Percentiles rank a stretch among this genome's conserved stretches.
Conservation (phyloP, 2,329 filamentous ascomycete species). For the Ascochyta viciae-villosae region DNA sequence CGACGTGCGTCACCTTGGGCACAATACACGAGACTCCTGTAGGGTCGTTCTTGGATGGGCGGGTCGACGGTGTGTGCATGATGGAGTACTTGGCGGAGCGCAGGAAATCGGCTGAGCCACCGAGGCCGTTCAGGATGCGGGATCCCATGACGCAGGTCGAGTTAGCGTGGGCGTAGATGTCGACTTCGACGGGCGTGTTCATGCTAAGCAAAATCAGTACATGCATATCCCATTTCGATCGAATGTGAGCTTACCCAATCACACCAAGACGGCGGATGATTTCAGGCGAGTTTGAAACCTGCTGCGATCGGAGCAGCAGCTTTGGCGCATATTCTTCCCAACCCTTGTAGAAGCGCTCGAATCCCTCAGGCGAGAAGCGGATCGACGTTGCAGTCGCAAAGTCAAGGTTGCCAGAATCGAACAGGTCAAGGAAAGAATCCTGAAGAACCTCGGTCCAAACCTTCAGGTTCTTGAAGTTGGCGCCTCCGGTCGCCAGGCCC, state of each 20-base stretch:
- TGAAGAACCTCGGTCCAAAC: conserved; percentile 95
- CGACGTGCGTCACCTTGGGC: conserved; percentile 91
- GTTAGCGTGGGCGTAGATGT: conserved; percentile 95
- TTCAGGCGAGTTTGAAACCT: conserved; percentile 87
- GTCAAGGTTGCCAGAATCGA: conserved; percentile 85
- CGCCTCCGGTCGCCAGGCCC: conserved; percentile 73
- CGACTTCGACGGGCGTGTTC: conserved; percentile 94
- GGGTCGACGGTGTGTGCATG: conserved; percentile 88
- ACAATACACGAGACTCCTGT: conserved; percentile 85
- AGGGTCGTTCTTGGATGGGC: conserved; percentile 82
- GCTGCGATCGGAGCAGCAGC: conserved; percentile 84
- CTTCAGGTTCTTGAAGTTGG: conserved; percentile 85
- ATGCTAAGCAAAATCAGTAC: conserved; percentile 60
- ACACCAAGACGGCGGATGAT: conserved; percentile 87
- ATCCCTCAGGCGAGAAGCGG: conserved; percentile 88
- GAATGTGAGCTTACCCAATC: conserved; percentile 59
- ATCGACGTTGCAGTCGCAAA: conserved; percentile 91
- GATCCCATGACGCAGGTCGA: conserved; percentile 87
- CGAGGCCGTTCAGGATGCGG: conserved; percentile 86
- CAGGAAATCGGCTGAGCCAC: conserved; percentile 83
- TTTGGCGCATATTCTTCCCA: conserved; percentile 83
- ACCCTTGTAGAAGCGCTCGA: conserved; percentile 87
- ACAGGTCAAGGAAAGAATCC: conserved; percentile 91
- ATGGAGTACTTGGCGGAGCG: conserved; percentile 82
- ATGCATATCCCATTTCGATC: background rate